phyloP scores from a whole-genome alignment of 352 stramenopile genomes.

The Phytopythium boreale region DNA sequence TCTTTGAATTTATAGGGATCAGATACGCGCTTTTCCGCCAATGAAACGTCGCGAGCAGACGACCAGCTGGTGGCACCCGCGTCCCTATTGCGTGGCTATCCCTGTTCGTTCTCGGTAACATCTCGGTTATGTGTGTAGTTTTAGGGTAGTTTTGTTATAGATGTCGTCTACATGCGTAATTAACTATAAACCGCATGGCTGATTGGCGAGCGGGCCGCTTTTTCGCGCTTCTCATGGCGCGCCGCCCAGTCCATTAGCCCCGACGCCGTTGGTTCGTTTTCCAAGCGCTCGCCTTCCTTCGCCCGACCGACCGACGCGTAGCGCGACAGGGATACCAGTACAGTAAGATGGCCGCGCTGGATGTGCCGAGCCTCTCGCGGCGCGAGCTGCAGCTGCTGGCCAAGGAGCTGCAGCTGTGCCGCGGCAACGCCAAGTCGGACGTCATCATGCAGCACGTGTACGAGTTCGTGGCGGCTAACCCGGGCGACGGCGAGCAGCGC shows the following conservation, averaged over 20 bases:
- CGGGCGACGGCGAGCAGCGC: constrained; percentile 32
- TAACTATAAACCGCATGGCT: neutral
- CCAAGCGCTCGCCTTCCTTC: neutral
- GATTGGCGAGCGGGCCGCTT: constrained; percentile 5
- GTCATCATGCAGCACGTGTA: constrained; percentile 49
- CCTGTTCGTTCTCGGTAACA: neutral
- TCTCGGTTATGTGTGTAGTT: neutral
- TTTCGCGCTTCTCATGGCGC: neutral
- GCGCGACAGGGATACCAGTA: no score
- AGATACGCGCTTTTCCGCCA: neutral
- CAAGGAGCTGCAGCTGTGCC: constrained; percentile 61
- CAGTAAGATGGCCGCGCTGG: constrained; percentile 10
- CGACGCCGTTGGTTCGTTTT: no score
- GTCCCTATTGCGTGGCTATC: neutral
- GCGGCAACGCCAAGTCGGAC: constrained; percentile 65
- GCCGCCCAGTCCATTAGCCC: no score
- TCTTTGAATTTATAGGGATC: neutral
- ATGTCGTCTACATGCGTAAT: neutral
- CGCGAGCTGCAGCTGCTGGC: constrained; percentile 63
- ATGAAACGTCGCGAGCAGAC: neutral
- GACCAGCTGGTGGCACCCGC: neutral
- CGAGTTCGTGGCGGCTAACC: constrained; percentile 37
- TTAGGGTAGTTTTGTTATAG: neutral
- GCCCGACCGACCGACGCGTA: neutral
- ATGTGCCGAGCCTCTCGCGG: constrained; percentile 42